phyloP scores from a whole-genome alignment of 1,139 yeast genomes.

The Nakaseomyces sp. region DNA sequence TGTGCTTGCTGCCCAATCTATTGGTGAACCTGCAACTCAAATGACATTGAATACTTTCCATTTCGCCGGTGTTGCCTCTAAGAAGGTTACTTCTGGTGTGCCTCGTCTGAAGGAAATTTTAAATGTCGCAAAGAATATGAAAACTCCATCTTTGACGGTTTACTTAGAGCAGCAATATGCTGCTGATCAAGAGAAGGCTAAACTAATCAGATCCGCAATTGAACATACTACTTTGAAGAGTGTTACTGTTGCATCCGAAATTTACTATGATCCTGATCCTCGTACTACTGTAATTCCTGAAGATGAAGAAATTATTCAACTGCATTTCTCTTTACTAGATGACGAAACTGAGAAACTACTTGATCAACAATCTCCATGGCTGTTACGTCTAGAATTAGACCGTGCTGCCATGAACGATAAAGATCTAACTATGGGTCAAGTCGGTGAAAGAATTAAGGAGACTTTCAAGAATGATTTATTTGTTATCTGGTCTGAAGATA shows the following conservation, averaged over 20 bases:
- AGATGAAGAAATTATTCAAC: slow-evolving; percentile 94
- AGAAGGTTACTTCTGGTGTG: slow-evolving; percentile 98
- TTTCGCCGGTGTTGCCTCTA: slow-evolving; percentile 99
- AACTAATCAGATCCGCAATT: slow-evolving; percentile 90
- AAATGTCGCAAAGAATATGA: slow-evolving; percentile 95
- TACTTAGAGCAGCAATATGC: slow-evolving; percentile 76
- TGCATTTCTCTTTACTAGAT: slow-evolving; percentile 95
- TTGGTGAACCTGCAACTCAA: slow-evolving; percentile 99
- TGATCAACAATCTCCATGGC: slow-evolving; percentile 96
- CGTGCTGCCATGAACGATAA: slow-evolving; percentile 99
- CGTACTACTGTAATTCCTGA: slow-evolving; percentile 91
- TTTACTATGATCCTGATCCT: slow-evolving; percentile 97
- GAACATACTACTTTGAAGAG: slow-evolving; percentile 93
- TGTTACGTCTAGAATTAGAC: slow-evolving; percentile 89
- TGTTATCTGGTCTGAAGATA: slow-evolving; percentile 98
- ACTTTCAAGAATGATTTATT: slow-evolving; percentile 91
- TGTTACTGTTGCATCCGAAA: slow-evolving; percentile 96
- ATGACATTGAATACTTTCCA: slow-evolving; percentile 99
- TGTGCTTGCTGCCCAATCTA: slow-evolving; percentile 97
- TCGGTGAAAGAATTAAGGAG: slow-evolving; percentile 89
- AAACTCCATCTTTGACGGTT: slow-evolving; percentile 96
- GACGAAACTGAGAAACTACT: slow-evolving; percentile 91
- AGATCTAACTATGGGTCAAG: slow-evolving; percentile 96
- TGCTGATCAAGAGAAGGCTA: slow-evolving; percentile 84
- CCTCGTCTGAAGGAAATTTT: slow-evolving; percentile 99